Evolutionary conservation across 2,329 filamentous ascomycete genomes (phyloP), one percentile per base, ranked within the genome.

Genomic region (Xylaria sp.): DNA sequence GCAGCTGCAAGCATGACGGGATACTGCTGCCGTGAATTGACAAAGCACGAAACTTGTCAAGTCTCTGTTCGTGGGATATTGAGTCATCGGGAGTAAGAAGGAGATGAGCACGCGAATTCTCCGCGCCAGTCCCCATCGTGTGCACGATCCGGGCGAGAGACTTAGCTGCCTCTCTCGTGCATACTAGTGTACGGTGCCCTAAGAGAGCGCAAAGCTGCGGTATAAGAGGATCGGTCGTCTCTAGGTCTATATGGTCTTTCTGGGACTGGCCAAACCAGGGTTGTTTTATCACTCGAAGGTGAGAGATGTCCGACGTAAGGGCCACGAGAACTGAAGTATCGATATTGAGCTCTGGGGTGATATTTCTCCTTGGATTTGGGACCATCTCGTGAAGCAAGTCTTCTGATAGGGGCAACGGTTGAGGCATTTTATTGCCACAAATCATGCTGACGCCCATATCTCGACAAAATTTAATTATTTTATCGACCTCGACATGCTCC

Each of bases 321-420:
- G 91, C 91, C 5, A 94, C 85, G 5, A 94, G 84, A 55, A 93
- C 87, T 1, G 91, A 93, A 63, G 88, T 90, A 77, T 91, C 89
- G 64, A 91, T 84, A 74, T 91, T 90, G 32, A 90, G 68, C 40
- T 74, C 62, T 29, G 73, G 40, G 0, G 75, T 73, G 51, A 78
- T 75, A 16, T 63, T 71, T 13, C 72, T 69, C 48, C 64, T 74
- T 8, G 76, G 77, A 29, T 70, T 73, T 27, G 78, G 77, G 18
- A 73, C 73, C 77, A 79, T 79, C 51, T 37, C 50, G 37, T 69
- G 50, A 48, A 78, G 72, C 18, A 78, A 66, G 21, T 55, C 63
- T 25, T 72, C 51, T 0, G 74, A 72, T 3, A 79, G 58, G 13
- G 71, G 70, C 2, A 65, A 67, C 12, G 71, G 65, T 9, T 72